A percentile compares a stretch with the other conserved stretches of the same genome.
Conservation (phyloP, 495 filamentous ascomycete genomes). For the Lepidopterella palustris region DNA sequence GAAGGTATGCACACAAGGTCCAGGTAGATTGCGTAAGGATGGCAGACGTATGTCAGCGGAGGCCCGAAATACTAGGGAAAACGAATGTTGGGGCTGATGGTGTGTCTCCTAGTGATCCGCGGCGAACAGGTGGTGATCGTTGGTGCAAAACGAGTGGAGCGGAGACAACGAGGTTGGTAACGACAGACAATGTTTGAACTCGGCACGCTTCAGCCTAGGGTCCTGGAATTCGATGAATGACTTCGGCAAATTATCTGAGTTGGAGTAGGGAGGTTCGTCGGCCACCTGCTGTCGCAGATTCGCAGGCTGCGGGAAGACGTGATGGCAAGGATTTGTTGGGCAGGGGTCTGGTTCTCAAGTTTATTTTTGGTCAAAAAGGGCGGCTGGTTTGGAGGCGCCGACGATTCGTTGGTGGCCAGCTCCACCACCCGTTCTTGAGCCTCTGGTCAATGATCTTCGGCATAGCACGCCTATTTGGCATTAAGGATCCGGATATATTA, state of each 20-base stretch:
- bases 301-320: slow-evolving; percentile 2
- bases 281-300: neutral
- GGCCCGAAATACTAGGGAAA: neutral
- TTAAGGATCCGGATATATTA: too few species aligned
- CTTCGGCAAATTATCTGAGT: neutral
- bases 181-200: neutral
- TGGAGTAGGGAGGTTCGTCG: neutral
- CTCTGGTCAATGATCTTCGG: too few species aligned
- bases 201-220: neutral
- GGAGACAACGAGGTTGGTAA: neutral
- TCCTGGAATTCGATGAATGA: neutral
- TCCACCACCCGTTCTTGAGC: too few species aligned
- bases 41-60: neutral
- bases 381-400: neutral
- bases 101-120: neutral
- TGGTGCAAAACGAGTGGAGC: neutral
- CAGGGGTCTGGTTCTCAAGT: neutral
- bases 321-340: neutral
- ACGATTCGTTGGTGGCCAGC: too few species aligned
- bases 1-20: neutral
- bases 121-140: neutral
- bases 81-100: neutral
- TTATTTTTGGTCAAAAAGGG: neutral
- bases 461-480: too few species aligned
- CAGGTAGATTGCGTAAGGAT: neutral